Conservation (phyloP, 495 filamentous ascomycete species). For the Xylaria acuta region DNA sequence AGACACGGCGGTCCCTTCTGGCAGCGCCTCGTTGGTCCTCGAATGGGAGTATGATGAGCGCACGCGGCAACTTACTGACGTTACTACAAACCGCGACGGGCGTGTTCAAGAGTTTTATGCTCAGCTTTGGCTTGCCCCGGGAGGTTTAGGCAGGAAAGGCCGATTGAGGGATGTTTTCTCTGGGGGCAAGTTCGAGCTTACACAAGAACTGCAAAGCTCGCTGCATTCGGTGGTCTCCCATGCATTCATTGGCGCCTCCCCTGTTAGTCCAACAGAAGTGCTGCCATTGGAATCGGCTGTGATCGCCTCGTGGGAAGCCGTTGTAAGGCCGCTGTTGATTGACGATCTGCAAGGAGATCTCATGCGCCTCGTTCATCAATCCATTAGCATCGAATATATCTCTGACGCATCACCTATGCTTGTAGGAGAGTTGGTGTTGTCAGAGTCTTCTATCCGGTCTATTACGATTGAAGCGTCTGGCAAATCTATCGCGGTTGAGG, state of each 20-base stretch:
- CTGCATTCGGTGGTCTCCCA: slow-evolving; percentile 91
- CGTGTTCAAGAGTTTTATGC: slow-evolving; percentile 88
- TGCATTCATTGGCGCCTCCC: slow-evolving; percentile 84
- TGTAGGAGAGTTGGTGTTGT: slow-evolving; percentile 79
- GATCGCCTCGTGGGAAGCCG: slow-evolving; percentile 88
- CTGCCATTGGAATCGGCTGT: slow-evolving; percentile 91
- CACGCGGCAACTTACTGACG: slow-evolving; percentile 81
- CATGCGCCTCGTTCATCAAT: slow-evolving; percentile 80
- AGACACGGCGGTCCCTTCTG: slow-evolving; percentile 11
- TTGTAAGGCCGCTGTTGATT: slow-evolving; percentile 87
- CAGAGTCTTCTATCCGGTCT: slow-evolving; percentile 82
- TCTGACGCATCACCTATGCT: slow-evolving; percentile 80
- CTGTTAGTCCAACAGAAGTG: slow-evolving; percentile 82
- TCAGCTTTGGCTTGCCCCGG: slow-evolving; percentile 80
- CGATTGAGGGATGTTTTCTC: slow-evolving; percentile 75
- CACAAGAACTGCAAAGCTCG: slow-evolving; percentile 67
- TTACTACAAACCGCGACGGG: slow-evolving; percentile 79
- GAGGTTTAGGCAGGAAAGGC: slow-evolving; percentile 71
- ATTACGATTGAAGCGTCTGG: slow-evolving; percentile 86
- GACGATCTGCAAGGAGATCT: slow-evolving; percentile 81
- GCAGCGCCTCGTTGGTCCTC: slow-evolving; percentile 63
- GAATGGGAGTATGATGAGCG: slow-evolving; percentile 82
- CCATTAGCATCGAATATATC: slow-evolving; percentile 87
- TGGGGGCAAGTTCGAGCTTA: slow-evolving; percentile 75
- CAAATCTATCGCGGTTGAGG: slow-evolving; percentile 89